Evolutionary conservation across 164 flowering plant species (phyloP), one percentile per base, ranked within the genome.

Genomic region (Liriodendron chinense): DNA sequence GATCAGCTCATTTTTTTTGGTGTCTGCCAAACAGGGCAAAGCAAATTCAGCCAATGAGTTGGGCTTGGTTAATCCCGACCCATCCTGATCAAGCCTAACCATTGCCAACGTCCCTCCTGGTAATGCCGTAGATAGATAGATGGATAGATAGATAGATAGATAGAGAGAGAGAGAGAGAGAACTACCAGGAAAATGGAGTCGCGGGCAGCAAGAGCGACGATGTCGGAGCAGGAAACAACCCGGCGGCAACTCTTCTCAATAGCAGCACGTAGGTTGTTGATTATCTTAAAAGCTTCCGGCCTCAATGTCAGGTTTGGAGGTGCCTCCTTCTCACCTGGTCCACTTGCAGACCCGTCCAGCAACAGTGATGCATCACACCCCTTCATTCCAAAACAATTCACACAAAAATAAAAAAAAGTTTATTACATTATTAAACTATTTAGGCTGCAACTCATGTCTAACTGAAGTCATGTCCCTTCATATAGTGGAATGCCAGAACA

Each of bases 351-450:
- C 47, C 89, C 89, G 47, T 85, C 88, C 1, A 87, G 83, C 84
- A 88, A 47, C 50, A 88, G 86, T 24, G 89, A 88, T 0, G 76
- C 90, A 72, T 87, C 89, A 62, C 89, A 88, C 21, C 91, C 91
- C 89, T 87, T 24, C 49, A 50, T 48, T n/a, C 64, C 57, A 57
- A 13, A 1, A 64, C 43, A 34, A 34, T 34, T 14, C n/a, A 57
- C n/a, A 57, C 1, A 13, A 3, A 57, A 57, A 14, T 57, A 13
- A 57, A 57, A 57, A 57, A 14, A 13, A 10, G 62, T 57, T 14
- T 13, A 34, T 34, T 34, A 34, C 43, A 34, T 34, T 34, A 34
- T 34, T 34, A 34, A 34, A 34, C 43, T 34, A 34, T 34, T 4
- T 34, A 34, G 43, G 43, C 7, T 34, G 43, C 43, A 34, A 34